These are phyloP conservation scores for Thuja plicata DNA, from an alignment of 83 land plant species.

Conservation along the genomic window DNA sequence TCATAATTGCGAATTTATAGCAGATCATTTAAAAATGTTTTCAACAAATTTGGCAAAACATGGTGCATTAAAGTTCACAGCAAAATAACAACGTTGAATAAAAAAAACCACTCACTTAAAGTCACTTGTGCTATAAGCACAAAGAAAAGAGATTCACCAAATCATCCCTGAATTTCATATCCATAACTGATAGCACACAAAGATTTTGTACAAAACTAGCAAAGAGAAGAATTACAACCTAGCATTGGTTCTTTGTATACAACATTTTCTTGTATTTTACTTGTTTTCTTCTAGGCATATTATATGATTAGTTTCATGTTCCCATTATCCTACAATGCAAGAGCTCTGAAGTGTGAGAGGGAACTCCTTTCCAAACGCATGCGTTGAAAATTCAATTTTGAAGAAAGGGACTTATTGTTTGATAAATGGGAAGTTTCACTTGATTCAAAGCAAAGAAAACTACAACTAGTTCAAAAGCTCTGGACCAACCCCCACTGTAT, in stretches of 20 bases:
- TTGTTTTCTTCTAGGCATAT: background rate
- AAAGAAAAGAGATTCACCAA: background rate
- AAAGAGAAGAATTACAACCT: background rate
- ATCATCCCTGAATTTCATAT: too few relatives aligned
- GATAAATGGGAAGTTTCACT: constrained; percentile 80
- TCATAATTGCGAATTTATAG: constrained; percentile 61
- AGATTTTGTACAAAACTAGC: background rate
- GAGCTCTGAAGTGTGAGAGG: constrained; percentile 77
- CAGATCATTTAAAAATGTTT: background rate
- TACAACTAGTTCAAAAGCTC: constrained; percentile 74
- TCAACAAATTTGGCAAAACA: too few relatives aligned
- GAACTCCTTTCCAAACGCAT: constrained; percentile 86
- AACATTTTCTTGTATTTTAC: background rate
- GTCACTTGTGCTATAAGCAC: background rate
- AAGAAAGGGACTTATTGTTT: constrained; percentile 76
- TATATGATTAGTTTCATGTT: background rate
- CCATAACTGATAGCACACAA: background rate
- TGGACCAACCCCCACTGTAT: constrained; percentile 87
- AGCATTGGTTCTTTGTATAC: too few relatives aligned
- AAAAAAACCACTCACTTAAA: background rate
- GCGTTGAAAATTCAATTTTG: constrained; percentile 54
- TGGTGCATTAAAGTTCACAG: background rate
- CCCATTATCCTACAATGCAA: constrained; percentile 33
- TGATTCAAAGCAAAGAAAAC: constrained; percentile 85
- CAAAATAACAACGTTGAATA: background rate